These are phyloP conservation scores for Phlebiopsis gigantea DNA, from an alignment of 768 basidiomycete genomes.

Conservation along the genomic window DNA sequence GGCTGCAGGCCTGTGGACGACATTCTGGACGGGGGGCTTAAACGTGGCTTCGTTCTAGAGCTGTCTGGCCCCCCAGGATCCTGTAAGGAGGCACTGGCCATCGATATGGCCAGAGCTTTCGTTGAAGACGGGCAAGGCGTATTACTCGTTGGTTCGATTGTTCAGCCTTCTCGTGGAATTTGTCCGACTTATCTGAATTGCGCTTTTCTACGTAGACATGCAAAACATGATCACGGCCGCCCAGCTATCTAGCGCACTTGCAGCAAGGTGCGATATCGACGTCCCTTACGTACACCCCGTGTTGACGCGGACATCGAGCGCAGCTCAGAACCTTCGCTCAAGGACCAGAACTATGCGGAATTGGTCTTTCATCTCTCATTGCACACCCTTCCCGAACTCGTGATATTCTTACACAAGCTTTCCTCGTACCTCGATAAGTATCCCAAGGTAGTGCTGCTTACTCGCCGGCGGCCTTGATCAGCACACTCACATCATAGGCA, in stretches of 20 bases:
- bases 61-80: conserved; percentile 74
- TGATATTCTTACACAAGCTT: conserved; percentile 55
- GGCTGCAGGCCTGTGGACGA: conserved; percentile 47
- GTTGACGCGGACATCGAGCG: neutral
- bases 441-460: conserved; percentile 39
- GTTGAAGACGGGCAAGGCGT: conserved; percentile 44
- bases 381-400: conserved; percentile 46
- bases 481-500: conserved; percentile 19
- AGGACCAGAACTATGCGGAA: neutral
- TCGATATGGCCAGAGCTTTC: conserved; percentile 45
- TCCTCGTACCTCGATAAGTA: conserved; percentile 37
- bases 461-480: neutral
- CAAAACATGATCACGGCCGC: conserved; percentile 41
- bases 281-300: neutral
- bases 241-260: conserved; percentile 21
- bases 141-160: conserved; percentile 56
- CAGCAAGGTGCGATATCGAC: conserved; percentile 20
- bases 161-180: neutral
- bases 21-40: conserved; percentile 59
- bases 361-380: conserved; percentile 29
- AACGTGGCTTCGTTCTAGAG: conserved; percentile 59
- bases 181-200: neutral
- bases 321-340: neutral
- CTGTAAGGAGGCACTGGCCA: conserved; percentile 53
- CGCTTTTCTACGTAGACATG: conserved; percentile 31